A percentile compares a stretch with the other conserved stretches of the same genome.
phyloP scores from a whole-genome alignment of 75 land plant genomes.

The Selaginella moellendorffii region DNA sequence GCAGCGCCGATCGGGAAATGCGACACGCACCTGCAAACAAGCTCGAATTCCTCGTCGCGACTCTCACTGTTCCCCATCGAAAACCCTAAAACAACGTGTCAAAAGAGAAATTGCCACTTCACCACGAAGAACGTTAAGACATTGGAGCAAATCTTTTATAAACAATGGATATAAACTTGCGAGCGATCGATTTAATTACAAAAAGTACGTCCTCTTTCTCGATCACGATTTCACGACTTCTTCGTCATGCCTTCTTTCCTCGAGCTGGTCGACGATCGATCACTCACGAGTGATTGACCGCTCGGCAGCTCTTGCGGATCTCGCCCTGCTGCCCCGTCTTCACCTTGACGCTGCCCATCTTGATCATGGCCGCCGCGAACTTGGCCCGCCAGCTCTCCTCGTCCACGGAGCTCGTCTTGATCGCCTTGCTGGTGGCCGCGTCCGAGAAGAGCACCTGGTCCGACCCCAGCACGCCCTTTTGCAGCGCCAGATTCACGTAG shows the following conservation, averaged over 20 bases:
- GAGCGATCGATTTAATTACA: no score
- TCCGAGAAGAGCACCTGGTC: constrained; percentile 45
- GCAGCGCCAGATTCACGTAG: constrained; percentile 39
- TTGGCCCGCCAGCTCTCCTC: background rate
- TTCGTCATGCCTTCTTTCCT: no score
- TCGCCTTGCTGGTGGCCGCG: constrained; percentile 16
- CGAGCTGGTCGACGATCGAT: no score
- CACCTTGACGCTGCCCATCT: background rate
- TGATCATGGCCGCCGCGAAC: constrained; percentile 5
- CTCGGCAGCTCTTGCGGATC: background rate
- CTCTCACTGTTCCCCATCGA: background rate
- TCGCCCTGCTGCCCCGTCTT: background rate
- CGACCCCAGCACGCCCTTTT: constrained; percentile 53
- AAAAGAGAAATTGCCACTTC: no score
- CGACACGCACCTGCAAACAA: background rate
- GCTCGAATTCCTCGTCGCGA: background rate
- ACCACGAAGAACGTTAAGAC: no score
- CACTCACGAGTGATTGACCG: constrained; percentile 26
- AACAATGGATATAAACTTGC: no score
- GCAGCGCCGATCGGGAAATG: no score
- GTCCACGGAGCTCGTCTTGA: background rate
- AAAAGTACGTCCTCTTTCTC: no score
- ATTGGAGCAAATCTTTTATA: no score
- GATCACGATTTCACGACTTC: no score
- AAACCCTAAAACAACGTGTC: no score